Percentiles rank a stretch among this genome's conserved stretches.
Conservation (phyloP, 495 filamentous ascomycete genomes). For the Delitschia confertaspora region DNA sequence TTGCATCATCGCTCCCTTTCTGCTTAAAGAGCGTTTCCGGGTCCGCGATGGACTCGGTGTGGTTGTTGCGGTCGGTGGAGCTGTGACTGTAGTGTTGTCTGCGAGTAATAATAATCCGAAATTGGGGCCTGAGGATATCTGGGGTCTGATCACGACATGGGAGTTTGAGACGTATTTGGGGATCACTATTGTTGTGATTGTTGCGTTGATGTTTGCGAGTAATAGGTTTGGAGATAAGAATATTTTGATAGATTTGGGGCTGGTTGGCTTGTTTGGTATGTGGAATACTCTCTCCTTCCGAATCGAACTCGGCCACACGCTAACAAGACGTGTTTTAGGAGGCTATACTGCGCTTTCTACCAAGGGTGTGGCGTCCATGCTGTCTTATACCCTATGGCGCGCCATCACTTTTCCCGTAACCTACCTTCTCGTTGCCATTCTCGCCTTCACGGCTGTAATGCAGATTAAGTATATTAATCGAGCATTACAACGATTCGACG, state of each 20-base stretch:
- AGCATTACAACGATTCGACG: constrained; percentile 87
- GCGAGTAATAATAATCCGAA: constrained; percentile 84
- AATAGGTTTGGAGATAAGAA: constrained; percentile 67
- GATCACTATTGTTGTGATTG: constrained; percentile 62
- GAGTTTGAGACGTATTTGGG: constrained; percentile 88
- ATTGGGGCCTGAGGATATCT: constrained; percentile 82
- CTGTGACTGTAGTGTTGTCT: constrained; percentile 88
- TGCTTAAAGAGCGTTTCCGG: constrained; percentile 85
- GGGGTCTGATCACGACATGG: constrained; percentile 76
- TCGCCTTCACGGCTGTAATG: constrained; percentile 78
- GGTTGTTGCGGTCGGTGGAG: constrained; percentile 69
- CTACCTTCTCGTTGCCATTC: constrained; percentile 67
- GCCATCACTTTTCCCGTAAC: constrained; percentile 85
- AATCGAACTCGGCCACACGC: constrained; percentile 26
- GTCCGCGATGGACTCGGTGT: constrained; percentile 83
- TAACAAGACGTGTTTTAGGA: constrained; percentile 45
- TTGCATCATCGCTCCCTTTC: constrained; percentile 85
- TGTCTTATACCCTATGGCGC: constrained; percentile 79
- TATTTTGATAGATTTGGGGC: constrained; percentile 87
- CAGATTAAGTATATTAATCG: constrained; percentile 96
- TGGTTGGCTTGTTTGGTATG: constrained; percentile 86
- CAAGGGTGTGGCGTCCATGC: constrained; percentile 89
- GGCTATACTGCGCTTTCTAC: constrained; percentile 93
- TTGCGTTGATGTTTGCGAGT: constrained; percentile 70
- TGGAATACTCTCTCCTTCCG: constrained; percentile 11